Conservation (phyloP, 805 yeast genomes). For the Cyberlindnera galapagoensis region DNA sequence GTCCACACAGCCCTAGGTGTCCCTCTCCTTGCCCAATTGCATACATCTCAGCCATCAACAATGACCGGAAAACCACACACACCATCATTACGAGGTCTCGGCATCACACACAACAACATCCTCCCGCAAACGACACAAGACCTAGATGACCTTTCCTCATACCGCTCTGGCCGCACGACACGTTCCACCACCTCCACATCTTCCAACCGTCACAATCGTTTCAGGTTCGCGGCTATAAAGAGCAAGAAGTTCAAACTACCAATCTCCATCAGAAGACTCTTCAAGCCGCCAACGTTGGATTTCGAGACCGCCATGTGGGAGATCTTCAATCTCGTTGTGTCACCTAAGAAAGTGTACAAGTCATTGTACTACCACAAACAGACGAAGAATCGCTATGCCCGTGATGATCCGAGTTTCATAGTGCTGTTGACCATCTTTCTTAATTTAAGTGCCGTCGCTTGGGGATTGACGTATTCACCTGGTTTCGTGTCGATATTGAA, state of each 20-base stretch:
- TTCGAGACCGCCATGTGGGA: constrained; percentile 95
- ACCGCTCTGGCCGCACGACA: constrained; percentile 19
- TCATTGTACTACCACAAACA: constrained; percentile 78
- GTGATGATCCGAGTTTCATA: constrained; percentile 90
- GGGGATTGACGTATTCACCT: constrained; percentile 83
- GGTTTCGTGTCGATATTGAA: constrained; percentile 52
- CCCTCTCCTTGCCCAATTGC: too few species aligned
- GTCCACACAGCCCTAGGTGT: too few species aligned
- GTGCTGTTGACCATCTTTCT: constrained; percentile 63
- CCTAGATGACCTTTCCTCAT: constrained; percentile 20
- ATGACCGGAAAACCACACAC: constrained; percentile 13
- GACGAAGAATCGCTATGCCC: constrained; percentile 71
- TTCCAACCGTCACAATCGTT: constrained; percentile 1
- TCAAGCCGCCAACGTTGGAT: constrained; percentile 77
- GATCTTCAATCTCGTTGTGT: constrained; percentile 60
- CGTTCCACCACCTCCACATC: constrained; percentile 5
- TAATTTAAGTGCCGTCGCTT: constrained; percentile 70
- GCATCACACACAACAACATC: constrained; percentile 4
- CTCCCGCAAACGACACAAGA: constrained; percentile 18
- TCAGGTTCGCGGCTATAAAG: constrained; percentile 4
- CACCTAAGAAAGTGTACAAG: constrained; percentile 78
- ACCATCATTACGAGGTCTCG: constrained; percentile 8
- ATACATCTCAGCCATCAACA: too few species aligned
- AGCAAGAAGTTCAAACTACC: constrained; percentile 25
- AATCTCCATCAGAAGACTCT: constrained; percentile 35